phyloP scores from a whole-genome alignment of 345 rosid genomes.

The Hypericum perforatum region DNA sequence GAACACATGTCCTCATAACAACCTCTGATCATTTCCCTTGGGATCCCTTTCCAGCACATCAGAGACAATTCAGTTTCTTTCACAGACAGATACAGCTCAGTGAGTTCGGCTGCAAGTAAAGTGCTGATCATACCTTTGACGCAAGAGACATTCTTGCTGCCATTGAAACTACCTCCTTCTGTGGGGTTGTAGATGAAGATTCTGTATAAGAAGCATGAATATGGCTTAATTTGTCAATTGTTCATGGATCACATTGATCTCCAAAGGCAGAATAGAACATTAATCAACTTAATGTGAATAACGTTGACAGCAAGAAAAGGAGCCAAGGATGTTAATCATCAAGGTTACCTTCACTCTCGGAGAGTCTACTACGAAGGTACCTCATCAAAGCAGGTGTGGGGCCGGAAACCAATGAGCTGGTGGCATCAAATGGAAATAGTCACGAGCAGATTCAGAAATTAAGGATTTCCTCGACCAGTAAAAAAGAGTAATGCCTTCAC shows the following conservation, averaged over 20 bases:
- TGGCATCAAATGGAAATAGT: slow-evolving; percentile 2
- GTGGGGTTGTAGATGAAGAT: slow-evolving; percentile 46
- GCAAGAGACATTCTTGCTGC: slow-evolving; percentile 72
- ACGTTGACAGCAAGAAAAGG: too few species aligned
- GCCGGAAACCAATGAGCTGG: slow-evolving; percentile 84
- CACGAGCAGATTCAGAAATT: slow-evolving; percentile 13
- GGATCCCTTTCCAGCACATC: too few species aligned
- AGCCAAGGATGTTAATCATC: too few species aligned
- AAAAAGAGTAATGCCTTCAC: slow-evolving; percentile 25
- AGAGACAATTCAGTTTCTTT: too few species aligned
- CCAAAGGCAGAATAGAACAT: too few species aligned
- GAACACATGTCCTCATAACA: too few species aligned
- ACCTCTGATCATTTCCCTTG: too few species aligned
- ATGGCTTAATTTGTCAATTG: neutral
- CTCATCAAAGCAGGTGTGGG: slow-evolving; percentile 75
- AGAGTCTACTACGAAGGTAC: slow-evolving; percentile 74
- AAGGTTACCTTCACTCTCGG: slow-evolving; percentile 54
- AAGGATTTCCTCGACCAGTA: slow-evolving; percentile 6
- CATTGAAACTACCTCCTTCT: slow-evolving; percentile 55
- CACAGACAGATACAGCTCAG: neutral
- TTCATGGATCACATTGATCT: too few species aligned
- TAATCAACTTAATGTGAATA: too few species aligned
- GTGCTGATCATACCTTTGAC: slow-evolving; percentile 49
- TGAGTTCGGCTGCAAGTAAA: neutral
- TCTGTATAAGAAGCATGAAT: slow-evolving; percentile 28